A percentile compares a stretch with the other conserved stretches of the same genome.
These are phyloP conservation scores for Aspergillus fumigatus DNA, from an alignment of 2,329 filamentous ascomycete species.

Conservation along the genomic window DNA sequence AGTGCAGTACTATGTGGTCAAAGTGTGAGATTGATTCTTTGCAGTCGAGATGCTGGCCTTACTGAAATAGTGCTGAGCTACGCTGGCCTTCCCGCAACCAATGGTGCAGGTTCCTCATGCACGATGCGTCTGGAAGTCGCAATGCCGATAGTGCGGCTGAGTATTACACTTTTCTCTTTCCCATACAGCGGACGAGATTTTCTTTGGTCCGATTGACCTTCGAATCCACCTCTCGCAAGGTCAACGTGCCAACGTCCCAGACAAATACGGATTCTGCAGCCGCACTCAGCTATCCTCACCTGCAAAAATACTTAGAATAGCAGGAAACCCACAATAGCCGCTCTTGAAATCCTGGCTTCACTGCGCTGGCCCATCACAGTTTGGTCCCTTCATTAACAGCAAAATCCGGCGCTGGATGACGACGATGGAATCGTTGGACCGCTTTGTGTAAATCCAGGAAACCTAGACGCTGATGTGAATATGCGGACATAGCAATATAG, in stretches of 20 bases:
- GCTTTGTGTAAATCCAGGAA: not conserved
- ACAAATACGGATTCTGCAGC: constrained; percentile 17
- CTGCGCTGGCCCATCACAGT: not conserved
- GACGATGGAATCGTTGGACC: not conserved
- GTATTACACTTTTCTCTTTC: constrained; percentile 13
- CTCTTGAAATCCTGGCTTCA: constrained; percentile 1
- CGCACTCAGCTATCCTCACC: constrained; percentile 17
- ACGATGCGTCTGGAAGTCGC: constrained; percentile 1
- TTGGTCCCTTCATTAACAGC: not conserved
- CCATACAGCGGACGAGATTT: constrained; percentile 1
- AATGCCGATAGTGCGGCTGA: constrained; percentile 11
- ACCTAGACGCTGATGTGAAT: not conserved
- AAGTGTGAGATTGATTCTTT: constrained; percentile 11
- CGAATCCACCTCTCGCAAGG: constrained; percentile 2
- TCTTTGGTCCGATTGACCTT: not conserved
- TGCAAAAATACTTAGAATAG: constrained; percentile 14
- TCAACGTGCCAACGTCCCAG: constrained; percentile 5
- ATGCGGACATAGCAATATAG: not conserved
- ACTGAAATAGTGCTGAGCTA: constrained; percentile 19
- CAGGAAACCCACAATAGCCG: constrained; percentile 9
- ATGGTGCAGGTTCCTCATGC: constrained; percentile 10
- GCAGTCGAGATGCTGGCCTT: constrained; percentile 19
- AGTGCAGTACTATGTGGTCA: constrained; percentile 8
- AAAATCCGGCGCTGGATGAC: not conserved
- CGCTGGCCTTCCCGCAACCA: constrained; percentile 14